Percentiles rank a stretch among this genome's conserved stretches.
These are phyloP conservation scores for Magnusiomyces tetraspermus DNA, from an alignment of 1,139 yeast genomes.

Conservation along the genomic window DNA sequence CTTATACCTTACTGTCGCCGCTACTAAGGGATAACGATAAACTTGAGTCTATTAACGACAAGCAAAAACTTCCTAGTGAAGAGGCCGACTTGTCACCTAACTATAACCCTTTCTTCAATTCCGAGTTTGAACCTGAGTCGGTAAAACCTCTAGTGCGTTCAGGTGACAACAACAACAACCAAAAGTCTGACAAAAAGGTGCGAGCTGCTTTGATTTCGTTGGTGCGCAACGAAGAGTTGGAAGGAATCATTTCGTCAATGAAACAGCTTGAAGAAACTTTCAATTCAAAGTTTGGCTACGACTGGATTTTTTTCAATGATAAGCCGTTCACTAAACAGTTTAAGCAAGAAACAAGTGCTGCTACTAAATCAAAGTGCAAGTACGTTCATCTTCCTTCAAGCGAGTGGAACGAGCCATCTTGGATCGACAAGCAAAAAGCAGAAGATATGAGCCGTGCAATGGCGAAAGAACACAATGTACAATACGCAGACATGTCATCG, in stretches of 20 bases:
- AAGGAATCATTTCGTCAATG: conserved; percentile 46
- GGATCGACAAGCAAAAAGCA: conserved; percentile 35
- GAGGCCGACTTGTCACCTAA: background rate
- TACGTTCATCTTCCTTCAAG: conserved; percentile 34
- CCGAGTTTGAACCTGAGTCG: background rate
- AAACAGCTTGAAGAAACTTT: conserved; percentile 51
- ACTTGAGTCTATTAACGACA: background rate
- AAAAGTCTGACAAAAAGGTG: background rate
- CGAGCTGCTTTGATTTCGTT: conserved; percentile 38
- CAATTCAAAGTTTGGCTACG: conserved; percentile 62
- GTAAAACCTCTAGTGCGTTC: background rate
- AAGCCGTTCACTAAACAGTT: conserved; percentile 51
- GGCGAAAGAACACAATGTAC: conserved; percentile 39
- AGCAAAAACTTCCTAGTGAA: background rate
- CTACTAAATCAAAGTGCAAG: conserved; percentile 4
- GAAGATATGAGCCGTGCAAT: conserved; percentile 36
- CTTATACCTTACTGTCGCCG: background rate
- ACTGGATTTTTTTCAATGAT: conserved; percentile 74
- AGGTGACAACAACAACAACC: background rate
- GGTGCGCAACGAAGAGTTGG: conserved; percentile 55
- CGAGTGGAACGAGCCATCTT: conserved; percentile 53
- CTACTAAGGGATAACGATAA: background rate
- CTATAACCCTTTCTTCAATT: background rate
- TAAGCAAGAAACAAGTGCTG: conserved; percentile 29
- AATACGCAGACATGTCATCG: conserved; percentile 48